Conservation (phyloP, 1,284 basidiomycete genomes). For the Puccinia brachypodii region DNA sequence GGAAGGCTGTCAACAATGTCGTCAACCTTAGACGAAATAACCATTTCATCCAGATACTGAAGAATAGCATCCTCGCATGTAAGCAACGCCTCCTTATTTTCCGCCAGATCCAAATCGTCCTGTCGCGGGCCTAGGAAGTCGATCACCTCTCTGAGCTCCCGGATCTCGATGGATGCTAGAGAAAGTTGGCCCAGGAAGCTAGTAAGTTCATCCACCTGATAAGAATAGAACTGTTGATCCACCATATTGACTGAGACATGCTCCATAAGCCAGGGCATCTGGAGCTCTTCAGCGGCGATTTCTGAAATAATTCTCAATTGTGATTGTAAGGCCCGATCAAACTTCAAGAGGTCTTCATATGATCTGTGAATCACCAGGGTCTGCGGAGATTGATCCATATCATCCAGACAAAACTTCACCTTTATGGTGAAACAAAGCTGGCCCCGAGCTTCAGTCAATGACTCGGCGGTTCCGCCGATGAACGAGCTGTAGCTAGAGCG, state of each 20-base stretch:
- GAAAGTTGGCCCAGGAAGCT: not conserved
- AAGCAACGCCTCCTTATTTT: not conserved
- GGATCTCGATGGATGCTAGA: not conserved
- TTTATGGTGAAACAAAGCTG: conserved; percentile 10
- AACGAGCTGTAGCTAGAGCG: not conserved
- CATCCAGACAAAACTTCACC: not conserved
- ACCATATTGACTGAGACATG: not conserved
- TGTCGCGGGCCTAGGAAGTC: conserved; percentile 6
- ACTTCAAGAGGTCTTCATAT: conserved; percentile 7
- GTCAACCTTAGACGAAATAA: not conserved
- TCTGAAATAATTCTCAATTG: not conserved
- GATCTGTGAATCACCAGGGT: not conserved
- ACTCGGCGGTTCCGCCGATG: conserved; percentile 2
- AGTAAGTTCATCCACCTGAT: not conserved
- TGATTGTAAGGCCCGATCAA: conserved; percentile 6
- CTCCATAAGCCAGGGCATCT: conserved; percentile 5
- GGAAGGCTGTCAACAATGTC: not conserved
- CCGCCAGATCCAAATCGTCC: conserved; percentile 6
- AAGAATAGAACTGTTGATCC: conserved; percentile 1
- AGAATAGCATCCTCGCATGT: not conserved
- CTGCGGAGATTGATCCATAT: not conserved
- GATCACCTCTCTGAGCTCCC: conserved; percentile 5
- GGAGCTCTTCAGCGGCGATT: not conserved
- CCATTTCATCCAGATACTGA: not conserved
- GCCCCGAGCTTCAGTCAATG: not conserved